Evolutionary conservation across 495 filamentous ascomycete species (phyloP).

Genomic region (Podospora fimiseda): DNA sequence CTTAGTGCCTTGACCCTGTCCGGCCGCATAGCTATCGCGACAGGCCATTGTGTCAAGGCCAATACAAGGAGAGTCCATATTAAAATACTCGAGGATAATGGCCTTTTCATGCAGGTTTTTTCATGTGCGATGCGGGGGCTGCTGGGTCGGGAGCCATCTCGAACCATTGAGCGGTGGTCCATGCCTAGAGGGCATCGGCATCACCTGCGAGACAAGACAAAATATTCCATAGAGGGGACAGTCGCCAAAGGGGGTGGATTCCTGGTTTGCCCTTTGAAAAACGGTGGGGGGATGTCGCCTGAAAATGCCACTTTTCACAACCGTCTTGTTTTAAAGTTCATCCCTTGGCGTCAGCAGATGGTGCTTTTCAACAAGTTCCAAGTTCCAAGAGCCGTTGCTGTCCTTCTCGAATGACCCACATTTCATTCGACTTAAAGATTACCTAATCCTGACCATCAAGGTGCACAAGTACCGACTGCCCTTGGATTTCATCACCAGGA

Average conservation of each 20-base stretch:
- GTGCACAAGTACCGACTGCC: no score
- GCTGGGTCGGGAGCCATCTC: slow-evolving; percentile 15
- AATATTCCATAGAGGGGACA: slow-evolving; percentile 32
- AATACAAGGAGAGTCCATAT: slow-evolving; percentile 11
- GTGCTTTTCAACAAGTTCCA: neutral
- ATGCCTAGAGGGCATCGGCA: slow-evolving; percentile 40
- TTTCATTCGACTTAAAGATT: neutral
- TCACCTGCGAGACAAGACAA: slow-evolving; percentile 22
- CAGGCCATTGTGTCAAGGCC: slow-evolving; percentile 23
- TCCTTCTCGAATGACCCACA: slow-evolving; percentile 5
- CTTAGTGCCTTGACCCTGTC: slow-evolving; percentile 44
- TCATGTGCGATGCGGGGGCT: neutral
- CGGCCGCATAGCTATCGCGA: slow-evolving; percentile 45
- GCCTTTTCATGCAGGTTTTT: neutral
- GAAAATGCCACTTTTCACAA: slow-evolving; percentile 2
- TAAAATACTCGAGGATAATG: neutral
- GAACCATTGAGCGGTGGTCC: slow-evolving; percentile 21
- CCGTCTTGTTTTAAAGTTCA: neutral
- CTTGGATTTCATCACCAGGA: no score
- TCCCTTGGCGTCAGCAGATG: neutral
- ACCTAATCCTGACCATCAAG: slow-evolving; percentile 2
- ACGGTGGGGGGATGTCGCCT: no score
- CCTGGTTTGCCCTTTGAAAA: no score
- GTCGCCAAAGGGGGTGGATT: neutral
- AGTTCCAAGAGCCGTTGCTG: slow-evolving; percentile 1